These are phyloP conservation scores for Acanthochlamys bracteata DNA, from an alignment of 106 monocot species.

Conservation along the genomic window DNA sequence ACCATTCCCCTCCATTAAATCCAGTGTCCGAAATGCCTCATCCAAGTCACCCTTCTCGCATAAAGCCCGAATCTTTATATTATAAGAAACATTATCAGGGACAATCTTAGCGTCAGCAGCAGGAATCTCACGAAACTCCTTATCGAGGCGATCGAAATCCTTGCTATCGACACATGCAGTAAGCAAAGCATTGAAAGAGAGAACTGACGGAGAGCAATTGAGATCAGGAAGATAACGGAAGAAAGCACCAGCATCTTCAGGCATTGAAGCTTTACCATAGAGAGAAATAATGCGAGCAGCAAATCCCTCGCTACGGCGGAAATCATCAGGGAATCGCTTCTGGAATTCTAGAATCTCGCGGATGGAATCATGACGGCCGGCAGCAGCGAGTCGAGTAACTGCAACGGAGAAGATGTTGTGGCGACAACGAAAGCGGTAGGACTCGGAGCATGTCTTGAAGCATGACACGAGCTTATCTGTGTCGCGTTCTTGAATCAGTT, in stretches of 20 bases:
- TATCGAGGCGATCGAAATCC: conserved; percentile 4
- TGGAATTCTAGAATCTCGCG: neutral
- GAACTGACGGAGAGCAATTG: conserved; percentile 12
- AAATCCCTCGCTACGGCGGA: conserved; percentile 40
- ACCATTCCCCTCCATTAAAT: conserved; percentile 19
- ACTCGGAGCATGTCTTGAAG: neutral
- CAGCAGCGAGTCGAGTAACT: neutral
- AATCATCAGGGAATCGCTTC: neutral
- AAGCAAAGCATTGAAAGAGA: conserved; percentile 45
- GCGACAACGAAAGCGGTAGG: conserved; percentile 1
- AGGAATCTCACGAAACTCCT: conserved; percentile 8
- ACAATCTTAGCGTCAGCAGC: conserved; percentile 14
- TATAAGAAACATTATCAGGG: conserved; percentile 27
- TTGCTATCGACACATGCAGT: conserved; percentile 13
- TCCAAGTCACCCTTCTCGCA: conserved; percentile 23
- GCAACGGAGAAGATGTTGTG: neutral
- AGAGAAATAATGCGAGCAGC: conserved; percentile 47
- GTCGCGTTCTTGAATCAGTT: neutral
- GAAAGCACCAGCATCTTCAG: conserved; percentile 24
- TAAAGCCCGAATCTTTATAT: conserved; percentile 20
- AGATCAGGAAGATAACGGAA: conserved; percentile 33
- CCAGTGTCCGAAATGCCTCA: conserved; percentile 5
- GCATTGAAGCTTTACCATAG: conserved; percentile 34
- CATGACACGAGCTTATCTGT: neutral
- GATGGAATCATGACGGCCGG: neutral